phyloP scores from a whole-genome alignment of 768 basidiomycete genomes.

The Xerocomus brunneocitrinus region DNA sequence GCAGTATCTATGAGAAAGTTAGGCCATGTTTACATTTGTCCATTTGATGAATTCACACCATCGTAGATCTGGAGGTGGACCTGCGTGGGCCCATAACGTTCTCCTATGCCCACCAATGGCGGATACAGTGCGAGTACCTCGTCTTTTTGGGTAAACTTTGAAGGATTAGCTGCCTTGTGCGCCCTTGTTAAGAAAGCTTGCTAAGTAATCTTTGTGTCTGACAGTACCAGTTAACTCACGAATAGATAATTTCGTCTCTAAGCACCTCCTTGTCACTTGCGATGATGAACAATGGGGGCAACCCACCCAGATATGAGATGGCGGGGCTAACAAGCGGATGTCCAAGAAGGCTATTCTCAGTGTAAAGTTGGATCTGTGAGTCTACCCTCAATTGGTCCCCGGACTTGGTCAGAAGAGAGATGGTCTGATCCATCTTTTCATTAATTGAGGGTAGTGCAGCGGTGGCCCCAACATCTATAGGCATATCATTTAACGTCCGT shows the following conservation, averaged over 20 bases:
- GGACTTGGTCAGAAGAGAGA: slow-evolving; percentile 40
- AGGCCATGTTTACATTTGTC: slow-evolving; percentile 14
- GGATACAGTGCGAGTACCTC: slow-evolving; percentile 52
- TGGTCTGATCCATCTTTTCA: slow-evolving; percentile 38
- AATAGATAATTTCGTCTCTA: slow-evolving; percentile 86
- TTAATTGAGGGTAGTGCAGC: slow-evolving; percentile 38
- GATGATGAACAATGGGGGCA: slow-evolving; percentile 83
- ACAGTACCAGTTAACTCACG: slow-evolving; percentile 41
- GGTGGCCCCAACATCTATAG: slow-evolving; percentile 48
- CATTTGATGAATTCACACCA: slow-evolving; percentile 38
- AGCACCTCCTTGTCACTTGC: slow-evolving; percentile 89
- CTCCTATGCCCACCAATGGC: slow-evolving; percentile 49
- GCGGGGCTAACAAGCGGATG: slow-evolving; percentile 86
- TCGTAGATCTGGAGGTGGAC: slow-evolving; percentile 95
- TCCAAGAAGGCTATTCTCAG: slow-evolving; percentile 67
- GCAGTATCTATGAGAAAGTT: slow-evolving; percentile 48
- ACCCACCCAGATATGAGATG: slow-evolving; percentile 79
- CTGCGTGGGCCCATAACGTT: slow-evolving; percentile 54
- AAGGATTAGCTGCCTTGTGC: slow-evolving; percentile 87
- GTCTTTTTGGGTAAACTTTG: slow-evolving; percentile 51
- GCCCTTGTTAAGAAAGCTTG: slow-evolving; percentile 47
- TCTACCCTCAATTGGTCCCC: slow-evolving; percentile 53
- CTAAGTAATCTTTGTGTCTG: neutral
- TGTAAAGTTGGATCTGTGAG: slow-evolving; percentile 82
- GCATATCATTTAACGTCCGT: slow-evolving; percentile 27